Evolutionary conservation across 148 eudicot genomes (phyloP).

Genomic region (Polygonum aviculare): DNA sequence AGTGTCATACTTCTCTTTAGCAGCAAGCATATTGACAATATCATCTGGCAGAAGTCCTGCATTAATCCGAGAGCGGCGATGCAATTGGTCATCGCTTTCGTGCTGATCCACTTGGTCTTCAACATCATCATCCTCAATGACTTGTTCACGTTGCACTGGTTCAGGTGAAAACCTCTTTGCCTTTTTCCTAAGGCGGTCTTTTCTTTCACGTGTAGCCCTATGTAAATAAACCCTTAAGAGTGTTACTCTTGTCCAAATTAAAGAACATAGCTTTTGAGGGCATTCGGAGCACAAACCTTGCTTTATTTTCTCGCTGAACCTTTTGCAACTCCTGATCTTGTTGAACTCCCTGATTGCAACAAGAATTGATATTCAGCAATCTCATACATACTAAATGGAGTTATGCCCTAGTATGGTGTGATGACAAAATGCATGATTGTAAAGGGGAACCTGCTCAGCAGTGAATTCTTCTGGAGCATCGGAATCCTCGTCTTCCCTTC

Average conservation of each 20-base stretch:
- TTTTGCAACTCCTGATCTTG: slow-evolving; percentile 52
- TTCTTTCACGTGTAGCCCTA: slow-evolving; percentile 65
- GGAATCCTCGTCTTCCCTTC: slow-evolving; percentile 42
- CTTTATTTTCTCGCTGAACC: slow-evolving; percentile 43
- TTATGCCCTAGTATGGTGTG: neutral
- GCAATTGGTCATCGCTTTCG: neutral
- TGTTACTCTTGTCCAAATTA: neutral
- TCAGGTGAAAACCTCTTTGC: slow-evolving; percentile 59
- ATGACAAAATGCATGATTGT: neutral
- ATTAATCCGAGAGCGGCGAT: slow-evolving; percentile 28
- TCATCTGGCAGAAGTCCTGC: slow-evolving; percentile 77
- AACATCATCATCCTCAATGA: slow-evolving; percentile 28
- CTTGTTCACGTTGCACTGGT: slow-evolving; percentile 26
- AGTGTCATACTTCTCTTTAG: slow-evolving; percentile 78
- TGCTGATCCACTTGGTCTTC: slow-evolving; percentile 19
- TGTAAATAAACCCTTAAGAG: neutral
- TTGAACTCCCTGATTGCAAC: slow-evolving; percentile 45
- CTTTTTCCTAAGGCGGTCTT: slow-evolving; percentile 67
- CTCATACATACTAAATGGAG: neutral
- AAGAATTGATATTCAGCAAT: neutral
- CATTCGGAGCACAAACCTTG: slow-evolving; percentile 31
- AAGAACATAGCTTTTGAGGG: neutral
- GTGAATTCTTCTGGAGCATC: slow-evolving; percentile 87
- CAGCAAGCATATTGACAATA: slow-evolving; percentile 66
- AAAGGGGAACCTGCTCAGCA: slow-evolving; percentile 39